A percentile compares a stretch with the other conserved stretches of the same genome.
Conservation (phyloP, 2,329 filamentous ascomycete genomes). For the Botryotinia calthae region DNA sequence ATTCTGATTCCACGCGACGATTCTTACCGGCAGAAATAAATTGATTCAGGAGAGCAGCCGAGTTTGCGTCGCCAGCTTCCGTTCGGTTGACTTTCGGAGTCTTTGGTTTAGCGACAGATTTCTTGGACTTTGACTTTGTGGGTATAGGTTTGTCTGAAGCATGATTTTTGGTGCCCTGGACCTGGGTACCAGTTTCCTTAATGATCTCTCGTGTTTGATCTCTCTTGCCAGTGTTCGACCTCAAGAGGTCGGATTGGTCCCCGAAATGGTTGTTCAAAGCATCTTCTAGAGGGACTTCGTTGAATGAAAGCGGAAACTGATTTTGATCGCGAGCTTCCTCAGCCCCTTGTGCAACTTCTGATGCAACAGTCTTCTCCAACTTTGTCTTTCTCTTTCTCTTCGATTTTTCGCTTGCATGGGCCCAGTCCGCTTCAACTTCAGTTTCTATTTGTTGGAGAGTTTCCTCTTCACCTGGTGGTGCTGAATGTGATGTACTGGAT, state of each 20-base stretch:
- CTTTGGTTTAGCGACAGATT: slow-evolving; percentile 4
- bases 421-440: neutral
- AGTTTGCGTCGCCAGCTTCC: slow-evolving; percentile 13
- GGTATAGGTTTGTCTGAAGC: neutral
- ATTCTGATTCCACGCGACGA: neutral
- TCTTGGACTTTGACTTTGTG: neutral
- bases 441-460: neutral
- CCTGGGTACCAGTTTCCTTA: neutral
- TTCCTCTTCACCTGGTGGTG: neutral
- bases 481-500: neutral
- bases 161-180: neutral
- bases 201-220: neutral
- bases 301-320: neutral
- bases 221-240: slow-evolving; percentile 6
- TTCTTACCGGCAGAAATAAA: neutral
- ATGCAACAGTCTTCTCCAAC: neutral
- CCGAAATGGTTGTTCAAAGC: neutral
- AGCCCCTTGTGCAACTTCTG: neutral
- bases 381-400: neutral
- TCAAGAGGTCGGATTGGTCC: neutral
- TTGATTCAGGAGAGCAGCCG: slow-evolving; percentile 13
- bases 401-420: neutral
- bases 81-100: neutral
- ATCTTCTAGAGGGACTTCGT: neutral
- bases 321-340: neutral